A percentile compares a stretch with the other conserved stretches of the same genome.
phyloP scores from a whole-genome alignment of 257 asterid species.

The Galeopsis tetrahit region DNA sequence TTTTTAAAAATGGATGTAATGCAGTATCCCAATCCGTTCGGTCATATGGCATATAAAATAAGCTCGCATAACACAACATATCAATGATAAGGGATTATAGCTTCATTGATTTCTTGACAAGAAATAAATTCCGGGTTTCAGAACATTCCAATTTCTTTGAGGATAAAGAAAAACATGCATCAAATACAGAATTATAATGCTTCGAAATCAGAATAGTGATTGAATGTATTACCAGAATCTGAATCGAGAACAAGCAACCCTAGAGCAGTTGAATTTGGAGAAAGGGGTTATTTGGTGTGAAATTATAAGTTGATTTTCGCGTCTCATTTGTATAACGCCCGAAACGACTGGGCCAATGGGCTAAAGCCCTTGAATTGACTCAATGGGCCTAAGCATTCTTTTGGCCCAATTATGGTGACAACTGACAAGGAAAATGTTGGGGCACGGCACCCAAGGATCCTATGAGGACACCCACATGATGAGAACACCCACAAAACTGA shows the following conservation, averaged over 20 bases:
- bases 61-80: background rate
- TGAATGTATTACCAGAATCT: background rate
- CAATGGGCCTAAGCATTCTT: too few species aligned
- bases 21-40: background rate
- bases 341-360: background rate
- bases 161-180: background rate
- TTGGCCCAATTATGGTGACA: too few species aligned
- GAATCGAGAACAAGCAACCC: slow-evolving; percentile 5
- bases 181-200: background rate
- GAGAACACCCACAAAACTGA: too few species aligned
- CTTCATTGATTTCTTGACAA: background rate
- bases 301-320: background rate
- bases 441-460: too few species aligned
- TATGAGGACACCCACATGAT: too few species aligned
- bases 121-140: background rate
- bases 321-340: background rate
- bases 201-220: background rate
- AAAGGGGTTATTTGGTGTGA: background rate
- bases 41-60: background rate
- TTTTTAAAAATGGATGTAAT: background rate
- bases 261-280: background rate
- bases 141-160: background rate
- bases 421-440: too few species aligned
- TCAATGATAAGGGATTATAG: background rate
- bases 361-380: too few species aligned